These are phyloP conservation scores for Stentor roeselii DNA, from an alignment of 73 alveolate genomes.

Conservation along the genomic window DNA sequence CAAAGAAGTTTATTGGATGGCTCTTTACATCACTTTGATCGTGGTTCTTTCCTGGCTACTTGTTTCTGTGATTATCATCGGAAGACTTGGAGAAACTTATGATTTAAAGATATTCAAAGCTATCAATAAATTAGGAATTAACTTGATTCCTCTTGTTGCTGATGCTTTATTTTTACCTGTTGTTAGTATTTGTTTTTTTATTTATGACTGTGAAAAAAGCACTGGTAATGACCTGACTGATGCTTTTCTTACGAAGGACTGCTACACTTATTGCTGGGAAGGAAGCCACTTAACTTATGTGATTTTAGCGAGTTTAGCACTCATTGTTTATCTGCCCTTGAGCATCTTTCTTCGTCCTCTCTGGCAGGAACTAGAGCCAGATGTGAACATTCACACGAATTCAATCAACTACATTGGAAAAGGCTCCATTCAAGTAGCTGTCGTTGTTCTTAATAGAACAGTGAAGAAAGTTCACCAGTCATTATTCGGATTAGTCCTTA, in stretches of 20 bases:
- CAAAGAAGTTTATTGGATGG: background rate
- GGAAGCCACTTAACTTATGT: background rate
- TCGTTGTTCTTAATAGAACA: background rate
- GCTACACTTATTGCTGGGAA: conserved; percentile 23
- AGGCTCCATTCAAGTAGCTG: background rate
- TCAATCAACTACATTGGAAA: background rate
- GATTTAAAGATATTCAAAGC: background rate
- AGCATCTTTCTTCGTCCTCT: background rate
- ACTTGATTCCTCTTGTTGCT: background rate
- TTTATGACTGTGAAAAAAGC: background rate
- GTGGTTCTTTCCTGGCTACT: background rate
- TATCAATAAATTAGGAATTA: background rate
- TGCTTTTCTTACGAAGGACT: background rate
- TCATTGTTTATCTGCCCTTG: background rate
- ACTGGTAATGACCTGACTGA: background rate
- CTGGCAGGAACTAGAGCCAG: background rate
- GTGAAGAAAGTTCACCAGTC: background rate
- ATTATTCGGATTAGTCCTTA: background rate
- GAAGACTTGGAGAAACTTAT: background rate
- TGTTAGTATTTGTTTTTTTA: background rate
- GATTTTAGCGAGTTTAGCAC: background rate
- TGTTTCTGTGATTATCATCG: background rate
- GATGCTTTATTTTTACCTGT: background rate
- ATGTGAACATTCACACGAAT: background rate
- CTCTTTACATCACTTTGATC: background rate